Percentiles rank a stretch among this genome's conserved stretches.
These are phyloP conservation scores for Blepharisma stoltei DNA, from an alignment of 73 alveolate species.

Conservation along the genomic window DNA sequence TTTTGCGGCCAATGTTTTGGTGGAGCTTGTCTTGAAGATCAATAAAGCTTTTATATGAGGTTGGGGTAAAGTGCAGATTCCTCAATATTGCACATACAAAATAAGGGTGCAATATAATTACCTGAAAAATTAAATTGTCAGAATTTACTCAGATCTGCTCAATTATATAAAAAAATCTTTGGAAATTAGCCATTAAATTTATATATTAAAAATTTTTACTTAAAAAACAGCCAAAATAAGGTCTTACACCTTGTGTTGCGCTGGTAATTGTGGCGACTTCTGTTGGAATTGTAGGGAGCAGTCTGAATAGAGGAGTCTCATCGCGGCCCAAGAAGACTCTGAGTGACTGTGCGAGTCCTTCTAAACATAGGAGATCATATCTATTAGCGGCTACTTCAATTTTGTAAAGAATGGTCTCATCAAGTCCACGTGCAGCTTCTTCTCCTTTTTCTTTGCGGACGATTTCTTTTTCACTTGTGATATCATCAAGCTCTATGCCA, in stretches of 20 bases:
- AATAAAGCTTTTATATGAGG: conserved; percentile 70
- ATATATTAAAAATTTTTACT: conserved; percentile 11
- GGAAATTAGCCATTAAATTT: too few species aligned
- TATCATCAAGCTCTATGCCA: conserved; percentile 95
- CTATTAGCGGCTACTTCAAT: conserved; percentile 94
- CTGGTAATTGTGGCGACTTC: conserved; percentile 3
- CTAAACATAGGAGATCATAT: conserved; percentile 91
- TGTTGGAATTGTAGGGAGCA: background rate
- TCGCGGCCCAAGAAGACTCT: conserved; percentile 56
- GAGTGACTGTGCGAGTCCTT: conserved; percentile 84
- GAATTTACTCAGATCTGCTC: too few species aligned
- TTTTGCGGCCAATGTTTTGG: conserved; percentile 90
- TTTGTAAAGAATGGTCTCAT: conserved; percentile 65
- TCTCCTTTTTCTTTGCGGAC: conserved; percentile 46
- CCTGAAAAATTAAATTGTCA: too few species aligned
- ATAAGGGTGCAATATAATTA: too few species aligned
- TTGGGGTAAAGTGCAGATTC: conserved; percentile 60
- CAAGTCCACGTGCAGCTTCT: conserved; percentile 39
- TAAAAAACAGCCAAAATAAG: conserved; percentile 30
- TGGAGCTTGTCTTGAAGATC: conserved; percentile 97
- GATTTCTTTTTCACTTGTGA: conserved; percentile 74
- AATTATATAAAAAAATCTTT: too few species aligned
- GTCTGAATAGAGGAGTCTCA: background rate
- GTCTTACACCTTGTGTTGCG: conserved; percentile 1
- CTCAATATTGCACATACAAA: conserved; percentile 88